phyloP scores from a whole-genome alignment of 768 basidiomycete species.

The Kwoniella dejecticola region DNA sequence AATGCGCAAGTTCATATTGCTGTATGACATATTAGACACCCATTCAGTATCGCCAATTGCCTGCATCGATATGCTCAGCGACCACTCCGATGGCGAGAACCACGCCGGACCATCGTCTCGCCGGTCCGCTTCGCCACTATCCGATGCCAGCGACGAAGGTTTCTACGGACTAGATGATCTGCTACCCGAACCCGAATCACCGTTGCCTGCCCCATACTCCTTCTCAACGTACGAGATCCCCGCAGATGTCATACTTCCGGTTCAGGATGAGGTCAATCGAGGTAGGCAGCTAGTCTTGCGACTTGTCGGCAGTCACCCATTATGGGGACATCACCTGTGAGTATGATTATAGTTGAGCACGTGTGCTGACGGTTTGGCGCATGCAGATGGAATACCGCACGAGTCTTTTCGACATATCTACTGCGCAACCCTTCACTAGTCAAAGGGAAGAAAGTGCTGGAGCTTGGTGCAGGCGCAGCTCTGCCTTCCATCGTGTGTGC shows the following conservation, averaged over 20 bases:
- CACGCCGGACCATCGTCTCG: slow-evolving; percentile 7
- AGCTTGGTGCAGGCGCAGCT: slow-evolving; percentile 91
- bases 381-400: slow-evolving; percentile 46
- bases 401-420: slow-evolving; percentile 39
- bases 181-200: slow-evolving; percentile 50
- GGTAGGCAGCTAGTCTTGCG: slow-evolving; percentile 34
- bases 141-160: slow-evolving; percentile 27
- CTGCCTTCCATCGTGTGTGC: slow-evolving; percentile 77
- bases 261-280: slow-evolving; percentile 8
- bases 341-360: slow-evolving; percentile 2
- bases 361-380: background rate
- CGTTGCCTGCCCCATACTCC: slow-evolving; percentile 45
- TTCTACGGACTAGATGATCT: slow-evolving; percentile 45
- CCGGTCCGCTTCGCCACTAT: background rate
- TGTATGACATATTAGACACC: background rate
- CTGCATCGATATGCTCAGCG: background rate
- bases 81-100: slow-evolving; percentile 2
- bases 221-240: slow-evolving; percentile 43
- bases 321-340: slow-evolving; percentile 54
- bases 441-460: slow-evolving; percentile 64
- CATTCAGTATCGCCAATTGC: background rate
- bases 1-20: background rate
- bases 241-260: slow-evolving; percentile 20
- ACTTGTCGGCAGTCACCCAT: slow-evolving; percentile 50
- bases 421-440: slow-evolving; percentile 46